phyloP scores from a whole-genome alignment of 176 grass and related monocot genomes.

The Leersia perrieri region DNA sequence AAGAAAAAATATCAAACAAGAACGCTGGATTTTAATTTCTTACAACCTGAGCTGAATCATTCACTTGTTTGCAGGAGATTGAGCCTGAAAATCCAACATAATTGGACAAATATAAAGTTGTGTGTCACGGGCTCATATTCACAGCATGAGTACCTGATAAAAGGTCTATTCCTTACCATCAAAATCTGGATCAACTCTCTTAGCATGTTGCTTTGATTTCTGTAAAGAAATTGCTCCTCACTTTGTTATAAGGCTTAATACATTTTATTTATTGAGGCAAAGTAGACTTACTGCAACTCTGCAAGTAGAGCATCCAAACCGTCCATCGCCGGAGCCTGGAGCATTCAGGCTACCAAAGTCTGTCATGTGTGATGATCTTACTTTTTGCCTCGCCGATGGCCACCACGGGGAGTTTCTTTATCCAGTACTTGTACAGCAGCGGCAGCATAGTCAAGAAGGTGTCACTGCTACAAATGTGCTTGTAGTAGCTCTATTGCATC shows the following conservation, averaged over 20 bases:
- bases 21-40: conserved; percentile 74
- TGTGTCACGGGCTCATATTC: neutral
- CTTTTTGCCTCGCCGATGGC: too few species aligned
- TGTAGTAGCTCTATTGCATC: too few species aligned
- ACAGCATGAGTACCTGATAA: neutral
- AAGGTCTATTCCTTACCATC: conserved; percentile 52
- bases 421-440: too few species aligned
- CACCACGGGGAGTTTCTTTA: too few species aligned
- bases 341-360: too few species aligned
- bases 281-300: too few species aligned
- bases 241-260: conserved; percentile 1
- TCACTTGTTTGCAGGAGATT: conserved; percentile 47
- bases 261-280: too few species aligned
- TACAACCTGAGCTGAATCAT: conserved; percentile 82
- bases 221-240: conserved; percentile 32
- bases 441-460: too few species aligned
- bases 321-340: too few species aligned
- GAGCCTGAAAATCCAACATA: conserved; percentile 48
- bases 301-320: too few species aligned
- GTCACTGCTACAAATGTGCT: too few species aligned
- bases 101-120: neutral
- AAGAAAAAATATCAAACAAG: conserved; percentile 1
- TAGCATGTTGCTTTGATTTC: conserved; percentile 75
- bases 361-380: too few species aligned
- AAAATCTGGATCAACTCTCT: conserved; percentile 60